Evolutionary conservation across 371 early-diverging fungal species (phyloP).

Genomic region (Mycotypha africana): DNA sequence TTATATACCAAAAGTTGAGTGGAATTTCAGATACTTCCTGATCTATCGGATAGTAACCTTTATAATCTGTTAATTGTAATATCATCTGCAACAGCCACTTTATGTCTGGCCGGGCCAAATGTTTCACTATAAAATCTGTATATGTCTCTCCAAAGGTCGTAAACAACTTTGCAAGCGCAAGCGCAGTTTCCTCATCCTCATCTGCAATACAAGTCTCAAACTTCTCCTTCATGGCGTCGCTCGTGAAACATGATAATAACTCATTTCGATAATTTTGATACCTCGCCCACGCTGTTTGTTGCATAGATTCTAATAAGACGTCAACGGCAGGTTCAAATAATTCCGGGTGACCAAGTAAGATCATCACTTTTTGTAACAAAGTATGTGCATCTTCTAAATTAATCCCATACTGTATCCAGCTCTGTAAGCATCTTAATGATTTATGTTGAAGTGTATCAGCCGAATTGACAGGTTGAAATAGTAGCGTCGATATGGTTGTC

Average conservation of each 20-base stretch:
- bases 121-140: constrained; percentile 50
- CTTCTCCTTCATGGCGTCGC: constrained; percentile 42
- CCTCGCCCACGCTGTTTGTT: constrained; percentile 25
- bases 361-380: constrained; percentile 36
- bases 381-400: constrained; percentile 49
- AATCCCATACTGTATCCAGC: constrained; percentile 64
- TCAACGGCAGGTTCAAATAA: constrained; percentile 49
- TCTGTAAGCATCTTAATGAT: constrained; percentile 47
- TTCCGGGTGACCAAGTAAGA: constrained; percentile 33
- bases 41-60: constrained; percentile 66
- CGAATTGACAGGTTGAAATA: constrained; percentile 1
- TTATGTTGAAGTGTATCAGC: constrained; percentile 33
- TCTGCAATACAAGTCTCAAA: constrained; percentile 44
- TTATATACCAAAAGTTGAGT: constrained; percentile 67
- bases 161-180: constrained; percentile 53
- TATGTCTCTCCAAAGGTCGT: constrained; percentile 69
- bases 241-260: constrained; percentile 50
- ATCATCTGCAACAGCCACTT: constrained; percentile 53
- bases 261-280: constrained; percentile 45
- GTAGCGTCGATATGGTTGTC: constrained; percentile 25
- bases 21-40: constrained; percentile 70
- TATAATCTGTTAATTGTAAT: constrained; percentile 63
- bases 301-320: constrained; percentile 53
- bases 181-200: constrained; percentile 52
- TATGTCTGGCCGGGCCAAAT: constrained; percentile 44